These are phyloP conservation scores for Microbotryum intermedium DNA, from an alignment of 1,284 basidiomycete species.

Conservation along the genomic window DNA sequence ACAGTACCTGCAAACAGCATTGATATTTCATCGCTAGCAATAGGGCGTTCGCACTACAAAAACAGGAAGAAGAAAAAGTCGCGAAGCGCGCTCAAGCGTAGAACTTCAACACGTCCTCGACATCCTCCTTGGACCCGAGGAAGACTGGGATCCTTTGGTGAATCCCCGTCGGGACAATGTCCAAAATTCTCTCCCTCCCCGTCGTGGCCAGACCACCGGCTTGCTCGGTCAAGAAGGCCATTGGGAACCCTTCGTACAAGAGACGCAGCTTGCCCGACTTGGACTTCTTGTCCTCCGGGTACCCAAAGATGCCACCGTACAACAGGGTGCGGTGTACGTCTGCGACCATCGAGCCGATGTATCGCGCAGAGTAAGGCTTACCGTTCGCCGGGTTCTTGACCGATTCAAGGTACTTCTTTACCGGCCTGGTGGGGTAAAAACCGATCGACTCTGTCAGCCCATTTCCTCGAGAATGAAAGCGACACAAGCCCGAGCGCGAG, in stretches of 20 bases:
- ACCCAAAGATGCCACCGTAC: slow-evolving; percentile 98
- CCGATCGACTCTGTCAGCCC: not conserved
- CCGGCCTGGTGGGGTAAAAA: slow-evolving; percentile 44
- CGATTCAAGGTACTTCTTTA: slow-evolving; percentile 78
- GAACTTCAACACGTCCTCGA: slow-evolving; percentile 77
- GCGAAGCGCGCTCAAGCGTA: slow-evolving; percentile 48
- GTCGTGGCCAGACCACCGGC: slow-evolving; percentile 96
- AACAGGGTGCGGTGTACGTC: slow-evolving; percentile 93
- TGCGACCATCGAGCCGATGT: slow-evolving; percentile 99
- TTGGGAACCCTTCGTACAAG: slow-evolving; percentile 98
- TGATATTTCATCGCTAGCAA: too few relatives aligned
- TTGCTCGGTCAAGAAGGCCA: slow-evolving; percentile 57
- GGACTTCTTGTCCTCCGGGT: slow-evolving; percentile 96
- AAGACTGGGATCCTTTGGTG: slow-evolving; percentile 92
- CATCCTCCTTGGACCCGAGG: slow-evolving; percentile 89
- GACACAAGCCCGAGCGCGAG: slow-evolving; percentile 6
- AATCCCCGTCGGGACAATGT: slow-evolving; percentile 78
- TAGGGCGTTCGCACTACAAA: not conserved
- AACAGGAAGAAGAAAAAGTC: not conserved
- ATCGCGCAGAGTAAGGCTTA: slow-evolving; percentile 58
- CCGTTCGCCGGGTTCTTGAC: slow-evolving; percentile 80
- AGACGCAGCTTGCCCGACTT: slow-evolving; percentile 91
- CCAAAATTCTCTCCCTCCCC: slow-evolving; percentile 81
- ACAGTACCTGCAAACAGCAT: too few relatives aligned
- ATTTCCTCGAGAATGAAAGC: not conserved